Evolutionary conservation across 352 stramenopile genomes (phyloP), one percentile per base, ranked within the genome.

Genomic region (Aphanomyces stellatus): DNA sequence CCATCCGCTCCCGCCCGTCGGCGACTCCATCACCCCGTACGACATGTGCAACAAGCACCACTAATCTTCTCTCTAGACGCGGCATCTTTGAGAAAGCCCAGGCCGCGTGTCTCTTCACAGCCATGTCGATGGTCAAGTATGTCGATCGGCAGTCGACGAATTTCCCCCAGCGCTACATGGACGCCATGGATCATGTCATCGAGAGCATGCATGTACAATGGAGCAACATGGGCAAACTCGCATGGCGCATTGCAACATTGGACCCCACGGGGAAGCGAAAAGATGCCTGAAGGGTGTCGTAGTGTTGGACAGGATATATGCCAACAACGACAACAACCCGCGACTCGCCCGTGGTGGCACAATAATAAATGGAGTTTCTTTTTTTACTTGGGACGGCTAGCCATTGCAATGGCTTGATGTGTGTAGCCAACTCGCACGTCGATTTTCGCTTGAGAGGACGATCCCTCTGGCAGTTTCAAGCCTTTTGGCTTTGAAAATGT

Each of bases 151-250:
- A 46, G 19, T 33, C 59, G 15, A 42, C 49, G 7, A 42, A 42
- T 28, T 65, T 65, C 34, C 30, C 30, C 46, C 34, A 65, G n/a
- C 59, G 59, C 35, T 65, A 65, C 46, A 19, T 55, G 11, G 27
- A 65, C 34, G 59, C 59, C 17, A 65, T 65, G 59, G 37, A 65
- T 13, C 35, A 35, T 10, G 34, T 65, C 4, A 35, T 65, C 13
- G 59, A 37, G 24, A 65, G 56, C 24, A 65, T 65, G 59, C 59
- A 65, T 35, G 42, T 53, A n/a, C 59, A 65, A 35, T 19, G 49
- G 15, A 35, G 42, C 28, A 43, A 55, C 33, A 65, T 65, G 59
- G 24, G 34, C 0, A 65, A 65, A 19, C 28, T 65, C 22, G 42
- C 59, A 5, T 25, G 17, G 17, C 59, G 59, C 28, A 65, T 65